Base-by-base conservation (phyloP, 2,329 filamentous ascomycete genomes). In the Aureobasidium sp. region DNA sequence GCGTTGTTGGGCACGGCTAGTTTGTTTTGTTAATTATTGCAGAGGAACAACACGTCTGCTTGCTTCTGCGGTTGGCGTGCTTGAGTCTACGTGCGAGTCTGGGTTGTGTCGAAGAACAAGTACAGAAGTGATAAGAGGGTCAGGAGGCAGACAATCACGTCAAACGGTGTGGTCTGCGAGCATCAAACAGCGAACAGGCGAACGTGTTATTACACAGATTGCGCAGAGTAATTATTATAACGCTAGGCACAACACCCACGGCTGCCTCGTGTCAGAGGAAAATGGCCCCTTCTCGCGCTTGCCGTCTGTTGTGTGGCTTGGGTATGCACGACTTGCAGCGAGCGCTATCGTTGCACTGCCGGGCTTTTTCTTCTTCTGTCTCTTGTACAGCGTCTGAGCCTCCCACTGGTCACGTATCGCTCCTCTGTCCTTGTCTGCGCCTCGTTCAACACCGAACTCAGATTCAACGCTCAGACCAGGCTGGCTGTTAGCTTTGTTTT, bases 191-290 rank as follows among this genome's bases (percentile, higher is more conserved):
- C 39, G 39, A 27, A 57, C 39, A 34, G 30, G 41, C 30, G 53
- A 44, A 57, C 53, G 53, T 57, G 53, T 57, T 47, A 57, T 57
- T 57, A 45, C 36, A 55, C 41, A 57, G 53, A 57, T 47, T 57
- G 53, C 53, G 53, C 30, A 25, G 39, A 57, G 53, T 55, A 55
- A 44, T 57, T 44, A 30, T 44, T 9, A 42, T 29, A 57, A 57
- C 53, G 53, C 53, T 57, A 57, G 41, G 21, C 39, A 47, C 41
- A 37, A 47, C 39, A 57, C 29, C 53, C 21, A 57, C 41, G 51
- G 51, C 51, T 32, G 25, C 36, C 37, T 39, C 36, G 36, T 27
- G 37, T 42, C 27, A 16, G 49, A 51, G 16, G 27, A 8, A 36
- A 21, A 7, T 14, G 32, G 10, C 36, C 21, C 49, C 21, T 44